Evolutionary conservation across 2,329 filamentous ascomycete species (phyloP).

Genomic region (Pseudovirgaria hyperparasitica): DNA sequence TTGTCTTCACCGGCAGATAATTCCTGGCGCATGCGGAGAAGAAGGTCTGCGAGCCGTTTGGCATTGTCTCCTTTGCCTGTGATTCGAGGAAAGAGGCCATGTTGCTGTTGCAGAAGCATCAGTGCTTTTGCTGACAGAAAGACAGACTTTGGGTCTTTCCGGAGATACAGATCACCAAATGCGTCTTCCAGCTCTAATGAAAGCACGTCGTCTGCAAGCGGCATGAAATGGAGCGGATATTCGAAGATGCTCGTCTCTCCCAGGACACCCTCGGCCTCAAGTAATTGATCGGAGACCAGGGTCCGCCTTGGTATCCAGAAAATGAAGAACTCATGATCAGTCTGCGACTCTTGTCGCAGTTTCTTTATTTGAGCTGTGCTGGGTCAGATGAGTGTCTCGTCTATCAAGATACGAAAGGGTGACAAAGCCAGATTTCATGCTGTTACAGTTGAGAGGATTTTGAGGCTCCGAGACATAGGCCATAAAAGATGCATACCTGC

Average conservation of each 20-base stretch:
- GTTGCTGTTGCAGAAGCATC: slow-evolving; percentile 84
- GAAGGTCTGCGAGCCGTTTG: slow-evolving; percentile 72
- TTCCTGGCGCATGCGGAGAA: slow-evolving; percentile 86
- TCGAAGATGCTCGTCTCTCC: slow-evolving; percentile 86
- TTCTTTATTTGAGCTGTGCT: slow-evolving; percentile 90
- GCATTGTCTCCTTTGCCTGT: slow-evolving; percentile 94
- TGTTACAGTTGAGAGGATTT: no score
- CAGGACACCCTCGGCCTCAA: slow-evolving; percentile 86
- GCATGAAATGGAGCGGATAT: slow-evolving; percentile 79
- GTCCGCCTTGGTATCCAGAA: slow-evolving; percentile 94
- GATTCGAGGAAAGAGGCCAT: slow-evolving; percentile 89
- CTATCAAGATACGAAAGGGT: slow-evolving; percentile 12
- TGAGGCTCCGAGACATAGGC: slow-evolving; percentile 1
- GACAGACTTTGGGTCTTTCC: slow-evolving; percentile 82
- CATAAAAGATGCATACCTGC: slow-evolving; percentile 52
- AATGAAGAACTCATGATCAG: slow-evolving; percentile 90
- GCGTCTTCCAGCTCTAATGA: slow-evolving; percentile 83
- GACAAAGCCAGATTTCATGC: no score
- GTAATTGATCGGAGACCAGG: slow-evolving; percentile 74
- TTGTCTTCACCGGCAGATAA: slow-evolving; percentile 65
- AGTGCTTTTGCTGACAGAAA: slow-evolving; percentile 82
- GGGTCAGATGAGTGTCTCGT: slow-evolving; percentile 31
- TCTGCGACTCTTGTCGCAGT: slow-evolving; percentile 74
- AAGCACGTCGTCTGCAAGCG: slow-evolving; percentile 78
- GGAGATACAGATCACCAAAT: slow-evolving; percentile 76